These are phyloP conservation scores for Theobroma grandiflorum DNA, from an alignment of 441 rosid species.

Conservation along the genomic window DNA sequence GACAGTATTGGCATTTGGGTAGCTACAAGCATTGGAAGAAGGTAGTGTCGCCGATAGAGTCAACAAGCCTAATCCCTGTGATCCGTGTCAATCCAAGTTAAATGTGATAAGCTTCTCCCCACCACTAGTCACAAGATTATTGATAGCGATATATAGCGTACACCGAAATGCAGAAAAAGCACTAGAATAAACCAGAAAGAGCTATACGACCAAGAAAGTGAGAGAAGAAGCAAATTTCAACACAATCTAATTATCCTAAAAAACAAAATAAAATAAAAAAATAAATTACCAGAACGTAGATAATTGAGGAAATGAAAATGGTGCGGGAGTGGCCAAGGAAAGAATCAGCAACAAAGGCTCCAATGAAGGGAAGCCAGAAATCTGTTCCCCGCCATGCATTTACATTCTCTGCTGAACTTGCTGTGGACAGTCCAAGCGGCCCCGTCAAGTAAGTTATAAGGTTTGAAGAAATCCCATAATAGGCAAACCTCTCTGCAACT, in stretches of 20 bases:
- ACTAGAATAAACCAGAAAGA: background rate
- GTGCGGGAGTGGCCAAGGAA: constrained; percentile 76
- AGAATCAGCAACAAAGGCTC: constrained; percentile 67
- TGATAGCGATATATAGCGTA: too few relatives aligned
- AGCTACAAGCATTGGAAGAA: too few relatives aligned
- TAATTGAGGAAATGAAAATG: constrained; percentile 55
- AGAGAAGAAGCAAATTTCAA: background rate
- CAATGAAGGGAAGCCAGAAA: constrained; percentile 58
- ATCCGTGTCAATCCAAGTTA: too few relatives aligned
- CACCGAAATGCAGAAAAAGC: background rate
- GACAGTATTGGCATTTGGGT: too few relatives aligned
- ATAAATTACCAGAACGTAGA: constrained; percentile 57
- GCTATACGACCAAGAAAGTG: too few relatives aligned
- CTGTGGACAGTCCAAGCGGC: constrained; percentile 66
- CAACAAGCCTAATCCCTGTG: too few relatives aligned
- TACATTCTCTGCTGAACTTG: constrained; percentile 65
- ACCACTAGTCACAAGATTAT: too few relatives aligned
- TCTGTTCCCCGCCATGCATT: constrained; percentile 70
- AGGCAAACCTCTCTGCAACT: constrained; percentile 75
- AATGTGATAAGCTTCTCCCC: too few relatives aligned
- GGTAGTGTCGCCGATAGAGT: too few relatives aligned
- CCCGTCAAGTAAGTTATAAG: constrained; percentile 68
- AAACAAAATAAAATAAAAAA: background rate
- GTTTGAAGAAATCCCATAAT: constrained; percentile 63
- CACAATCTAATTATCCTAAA: background rate